Evolutionary conservation across 2,329 filamentous ascomycete genomes (phyloP).

Genomic region (Colletotrichum euphorbiae): DNA sequence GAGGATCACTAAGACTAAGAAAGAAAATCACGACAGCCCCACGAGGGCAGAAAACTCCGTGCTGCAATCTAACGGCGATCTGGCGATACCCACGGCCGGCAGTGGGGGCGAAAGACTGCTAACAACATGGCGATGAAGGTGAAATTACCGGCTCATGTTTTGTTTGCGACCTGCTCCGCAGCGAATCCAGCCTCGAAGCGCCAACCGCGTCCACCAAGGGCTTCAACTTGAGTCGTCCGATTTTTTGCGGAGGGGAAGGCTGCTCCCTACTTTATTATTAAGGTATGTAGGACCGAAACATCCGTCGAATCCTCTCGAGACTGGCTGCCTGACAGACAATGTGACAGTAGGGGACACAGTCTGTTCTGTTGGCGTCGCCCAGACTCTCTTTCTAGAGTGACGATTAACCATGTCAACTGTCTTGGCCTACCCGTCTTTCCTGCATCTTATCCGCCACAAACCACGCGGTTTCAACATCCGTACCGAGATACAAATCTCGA

Average conservation of each 20-base stretch:
- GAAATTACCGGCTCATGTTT: not conserved
- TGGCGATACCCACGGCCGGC: not conserved
- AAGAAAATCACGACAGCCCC: not conserved
- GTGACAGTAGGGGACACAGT: not conserved
- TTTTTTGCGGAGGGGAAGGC: conserved; percentile 1
- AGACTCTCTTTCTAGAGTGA: not conserved
- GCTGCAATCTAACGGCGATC: not conserved
- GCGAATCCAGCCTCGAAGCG: conserved; percentile 5
- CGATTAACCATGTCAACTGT: not conserved
- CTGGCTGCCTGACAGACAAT: conserved; percentile 1
- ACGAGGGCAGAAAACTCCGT: not conserved
- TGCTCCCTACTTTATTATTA: conserved; percentile 17
- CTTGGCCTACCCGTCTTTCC: not conserved
- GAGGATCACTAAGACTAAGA: not conserved
- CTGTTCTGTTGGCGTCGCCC: not conserved
- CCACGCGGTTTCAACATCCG: not conserved
- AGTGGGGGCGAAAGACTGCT: not conserved
- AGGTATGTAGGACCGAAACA: conserved; percentile 20
- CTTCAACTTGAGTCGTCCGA: conserved; percentile 8
- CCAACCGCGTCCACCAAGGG: conserved; percentile 1
- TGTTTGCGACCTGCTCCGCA: not conserved
- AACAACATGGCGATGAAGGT: not conserved
- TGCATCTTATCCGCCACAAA: not conserved
- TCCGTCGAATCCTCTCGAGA: conserved; percentile 1
- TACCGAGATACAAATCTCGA: not conserved